These are phyloP conservation scores for Cichorium intybus DNA, from an alignment of 140 eudicot species.

Conservation along the genomic window DNA sequence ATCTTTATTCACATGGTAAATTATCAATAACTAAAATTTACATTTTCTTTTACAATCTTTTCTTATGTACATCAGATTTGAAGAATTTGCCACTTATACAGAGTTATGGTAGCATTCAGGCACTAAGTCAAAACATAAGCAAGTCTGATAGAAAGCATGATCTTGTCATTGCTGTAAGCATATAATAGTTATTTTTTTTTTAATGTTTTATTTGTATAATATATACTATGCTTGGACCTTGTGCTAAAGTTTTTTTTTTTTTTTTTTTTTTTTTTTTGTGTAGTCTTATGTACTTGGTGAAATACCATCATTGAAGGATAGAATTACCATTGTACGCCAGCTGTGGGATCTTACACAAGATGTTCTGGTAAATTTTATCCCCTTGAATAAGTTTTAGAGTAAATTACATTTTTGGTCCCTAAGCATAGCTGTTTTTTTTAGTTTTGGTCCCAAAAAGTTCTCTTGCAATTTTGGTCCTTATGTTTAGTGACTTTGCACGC, in stretches of 20 bases:
- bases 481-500: too few relatives aligned
- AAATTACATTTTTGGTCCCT: background rate
- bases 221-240: background rate
- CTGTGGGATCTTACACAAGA: constrained; percentile 89
- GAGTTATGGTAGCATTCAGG: constrained; percentile 73
- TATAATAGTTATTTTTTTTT: constrained; percentile 1
- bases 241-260: constrained; percentile 16
- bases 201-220: background rate
- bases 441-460: too few relatives aligned
- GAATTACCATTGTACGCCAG: constrained; percentile 89
- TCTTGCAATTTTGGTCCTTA: too few relatives aligned
- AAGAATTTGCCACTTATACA: constrained; percentile 80
- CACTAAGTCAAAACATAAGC: constrained; percentile 54
- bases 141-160: constrained; percentile 86
- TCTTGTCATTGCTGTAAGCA: constrained; percentile 92
- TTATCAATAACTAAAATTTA: background rate
- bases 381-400: constrained; percentile 12
- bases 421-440: background rate
- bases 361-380: constrained; percentile 60
- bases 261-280: constrained; percentile 13
- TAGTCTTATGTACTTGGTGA: constrained; percentile 99
- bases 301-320: constrained; percentile 84
- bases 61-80: constrained; percentile 45
- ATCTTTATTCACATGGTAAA: background rate
- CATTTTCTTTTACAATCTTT: background rate